phyloP scores from a whole-genome alignment of 768 basidiomycete genomes.

The Lactifluus hygrophoroides region DNA sequence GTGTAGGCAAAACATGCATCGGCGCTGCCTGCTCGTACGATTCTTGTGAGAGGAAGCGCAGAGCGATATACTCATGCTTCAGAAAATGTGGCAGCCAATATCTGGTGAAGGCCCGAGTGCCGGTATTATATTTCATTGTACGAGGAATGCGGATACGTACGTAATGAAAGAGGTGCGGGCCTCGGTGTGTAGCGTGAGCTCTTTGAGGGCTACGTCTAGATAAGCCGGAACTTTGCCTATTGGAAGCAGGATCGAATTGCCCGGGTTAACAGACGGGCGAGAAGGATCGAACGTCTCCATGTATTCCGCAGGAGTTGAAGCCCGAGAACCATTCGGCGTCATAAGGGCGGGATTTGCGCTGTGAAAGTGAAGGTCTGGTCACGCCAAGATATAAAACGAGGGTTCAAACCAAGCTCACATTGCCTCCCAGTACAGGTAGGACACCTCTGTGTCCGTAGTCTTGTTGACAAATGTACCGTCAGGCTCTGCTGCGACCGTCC shows the following conservation, averaged over 20 bases:
- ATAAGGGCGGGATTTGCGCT: not conserved
- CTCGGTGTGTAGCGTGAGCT: slow-evolving; percentile 34
- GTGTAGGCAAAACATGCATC: slow-evolving; percentile 31
- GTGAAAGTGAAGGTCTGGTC: not conserved
- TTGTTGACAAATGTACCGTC: slow-evolving; percentile 6
- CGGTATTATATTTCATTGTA: not conserved
- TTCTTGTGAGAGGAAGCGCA: slow-evolving; percentile 38
- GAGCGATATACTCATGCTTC: slow-evolving; percentile 32
- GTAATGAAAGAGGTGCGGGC: slow-evolving; percentile 42
- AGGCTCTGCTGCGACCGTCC: slow-evolving; percentile 6
- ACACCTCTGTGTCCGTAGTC: slow-evolving; percentile 3
- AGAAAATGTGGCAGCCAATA: slow-evolving; percentile 40
- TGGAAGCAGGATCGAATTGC: slow-evolving; percentile 22
- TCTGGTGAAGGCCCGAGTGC: not conserved
- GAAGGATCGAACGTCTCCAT: slow-evolving; percentile 6
- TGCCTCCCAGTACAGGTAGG: slow-evolving; percentile 13
- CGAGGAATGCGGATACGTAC: slow-evolving; percentile 24
- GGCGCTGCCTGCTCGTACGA: slow-evolving; percentile 35
- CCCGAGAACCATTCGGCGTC: not conserved
- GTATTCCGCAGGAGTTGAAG: not conserved
- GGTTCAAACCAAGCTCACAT: not conserved
- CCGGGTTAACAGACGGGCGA: not conserved
- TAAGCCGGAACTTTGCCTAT: slow-evolving; percentile 28
- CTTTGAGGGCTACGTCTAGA: slow-evolving; percentile 28
- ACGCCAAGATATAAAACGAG: not conserved